Conservation (phyloP, 352 stramenopile genomes). For the Pythium vanterpoolii region DNA sequence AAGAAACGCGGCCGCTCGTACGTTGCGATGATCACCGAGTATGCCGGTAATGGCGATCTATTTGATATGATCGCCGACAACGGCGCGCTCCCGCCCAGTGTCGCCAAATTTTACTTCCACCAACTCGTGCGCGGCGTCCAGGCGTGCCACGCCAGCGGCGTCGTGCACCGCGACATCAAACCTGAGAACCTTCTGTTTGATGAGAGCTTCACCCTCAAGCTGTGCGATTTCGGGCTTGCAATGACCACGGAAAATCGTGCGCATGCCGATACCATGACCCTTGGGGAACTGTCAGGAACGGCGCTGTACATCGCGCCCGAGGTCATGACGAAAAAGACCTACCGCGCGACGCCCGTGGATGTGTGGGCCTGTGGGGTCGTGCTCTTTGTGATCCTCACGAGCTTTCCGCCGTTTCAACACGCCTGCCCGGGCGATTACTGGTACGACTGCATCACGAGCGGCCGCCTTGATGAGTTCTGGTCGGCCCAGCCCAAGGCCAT, state of each 20-base stretch:
- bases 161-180: slow-evolving; percentile 86
- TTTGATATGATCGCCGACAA: slow-evolving; percentile 82
- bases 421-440: slow-evolving; percentile 68
- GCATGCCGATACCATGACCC: slow-evolving; percentile 32
- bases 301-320: slow-evolving; percentile 90
- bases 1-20: slow-evolving; percentile 48
- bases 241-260: slow-evolving; percentile 9
- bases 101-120: slow-evolving; percentile 79
- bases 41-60: slow-evolving; percentile 76
- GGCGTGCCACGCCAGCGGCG: slow-evolving; percentile 69
- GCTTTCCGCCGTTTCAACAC: slow-evolving; percentile 84
- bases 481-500: slow-evolving; percentile 40
- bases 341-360: slow-evolving; percentile 79
- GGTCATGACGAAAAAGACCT: slow-evolving; percentile 48
- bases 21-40: slow-evolving; percentile 79
- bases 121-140: slow-evolving; percentile 76
- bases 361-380: slow-evolving; percentile 89
- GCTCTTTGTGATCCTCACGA: slow-evolving; percentile 90
- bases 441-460: slow-evolving; percentile 59
- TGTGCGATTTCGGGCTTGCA: slow-evolving; percentile 93
- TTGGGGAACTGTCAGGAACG: slow-evolving; percentile 75
- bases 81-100: slow-evolving; percentile 49
- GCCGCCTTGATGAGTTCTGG: slow-evolving; percentile 60
- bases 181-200: slow-evolving; percentile 86
- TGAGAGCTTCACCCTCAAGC: slow-evolving; percentile 81